These are phyloP conservation scores for Dysphania ambrosioides DNA, from an alignment of 148 eudicot species.

Conservation along the genomic window DNA sequence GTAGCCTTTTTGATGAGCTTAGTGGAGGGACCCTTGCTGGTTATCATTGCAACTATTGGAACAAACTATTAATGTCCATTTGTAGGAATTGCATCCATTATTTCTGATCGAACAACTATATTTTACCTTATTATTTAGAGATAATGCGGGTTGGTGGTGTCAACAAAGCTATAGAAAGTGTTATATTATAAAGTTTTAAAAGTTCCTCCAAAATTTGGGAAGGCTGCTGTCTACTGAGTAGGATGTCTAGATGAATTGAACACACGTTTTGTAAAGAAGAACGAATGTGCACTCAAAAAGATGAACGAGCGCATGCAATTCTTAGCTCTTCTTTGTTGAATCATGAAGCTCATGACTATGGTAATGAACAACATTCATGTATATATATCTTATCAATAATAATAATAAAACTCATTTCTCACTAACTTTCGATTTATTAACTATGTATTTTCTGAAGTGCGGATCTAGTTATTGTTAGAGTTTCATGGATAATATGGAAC, in stretches of 20 bases:
- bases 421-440: too few species aligned
- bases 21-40: slow-evolving; percentile 12
- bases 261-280: not conserved
- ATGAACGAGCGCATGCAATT: not conserved
- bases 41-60: slow-evolving; percentile 12
- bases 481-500: too few species aligned
- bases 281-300: not conserved
- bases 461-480: too few species aligned
- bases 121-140: not conserved
- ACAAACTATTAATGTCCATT: not conserved
- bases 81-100: not conserved
- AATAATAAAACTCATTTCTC: too few species aligned
- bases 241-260: slow-evolving; percentile 22
- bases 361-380: not conserved
- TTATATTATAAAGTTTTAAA: not conserved
- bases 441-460: too few species aligned
- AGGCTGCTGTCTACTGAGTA: not conserved
- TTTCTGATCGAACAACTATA: not conserved
- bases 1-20: not conserved
- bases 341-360: not conserved
- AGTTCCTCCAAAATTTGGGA: not conserved
- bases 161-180: not conserved
- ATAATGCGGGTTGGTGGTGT: slow-evolving; percentile 14
- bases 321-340: not conserved
- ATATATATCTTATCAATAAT: too few species aligned